Evolutionary conservation across 2,329 filamentous ascomycete species (phyloP).

Genomic region (Apiospora marii): DNA sequence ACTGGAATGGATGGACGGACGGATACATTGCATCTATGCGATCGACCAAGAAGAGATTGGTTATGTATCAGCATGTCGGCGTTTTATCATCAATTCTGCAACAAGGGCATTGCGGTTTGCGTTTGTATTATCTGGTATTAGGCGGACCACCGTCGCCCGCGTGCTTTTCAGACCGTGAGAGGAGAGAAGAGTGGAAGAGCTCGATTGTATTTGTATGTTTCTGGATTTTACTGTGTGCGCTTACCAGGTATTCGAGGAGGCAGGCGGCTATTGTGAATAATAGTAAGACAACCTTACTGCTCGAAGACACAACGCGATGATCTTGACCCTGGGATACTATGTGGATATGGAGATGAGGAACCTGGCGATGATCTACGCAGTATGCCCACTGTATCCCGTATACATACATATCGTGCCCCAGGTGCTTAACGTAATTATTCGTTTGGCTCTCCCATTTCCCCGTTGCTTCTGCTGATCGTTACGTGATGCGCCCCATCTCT

Average conservation of each 20-base stretch:
- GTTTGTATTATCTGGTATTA: background rate
- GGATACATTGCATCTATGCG: constrained; percentile 23
- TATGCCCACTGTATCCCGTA: background rate
- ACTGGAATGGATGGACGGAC: constrained; percentile 11
- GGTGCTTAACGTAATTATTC: background rate
- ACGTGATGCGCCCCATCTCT: background rate
- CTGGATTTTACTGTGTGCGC: background rate
- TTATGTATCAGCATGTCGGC: constrained; percentile 17
- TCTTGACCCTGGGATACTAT: background rate
- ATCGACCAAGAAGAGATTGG: background rate
- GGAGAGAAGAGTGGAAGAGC: background rate
- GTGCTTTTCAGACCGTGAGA: background rate
- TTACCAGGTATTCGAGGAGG: background rate
- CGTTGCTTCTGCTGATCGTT: background rate
- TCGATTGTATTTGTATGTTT: constrained; percentile 13
- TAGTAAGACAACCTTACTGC: background rate
- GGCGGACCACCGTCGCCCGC: background rate
- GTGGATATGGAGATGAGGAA: background rate
- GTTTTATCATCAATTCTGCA: background rate
- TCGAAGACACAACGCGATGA: background rate
- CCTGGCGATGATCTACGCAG: background rate
- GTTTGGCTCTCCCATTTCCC: background rate
- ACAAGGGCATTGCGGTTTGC: background rate
- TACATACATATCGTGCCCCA: background rate
- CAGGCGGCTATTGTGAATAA: background rate